phyloP scores from a whole-genome alignment of 2,329 filamentous ascomycete genomes.

The Nothomitra cinnamomea region DNA sequence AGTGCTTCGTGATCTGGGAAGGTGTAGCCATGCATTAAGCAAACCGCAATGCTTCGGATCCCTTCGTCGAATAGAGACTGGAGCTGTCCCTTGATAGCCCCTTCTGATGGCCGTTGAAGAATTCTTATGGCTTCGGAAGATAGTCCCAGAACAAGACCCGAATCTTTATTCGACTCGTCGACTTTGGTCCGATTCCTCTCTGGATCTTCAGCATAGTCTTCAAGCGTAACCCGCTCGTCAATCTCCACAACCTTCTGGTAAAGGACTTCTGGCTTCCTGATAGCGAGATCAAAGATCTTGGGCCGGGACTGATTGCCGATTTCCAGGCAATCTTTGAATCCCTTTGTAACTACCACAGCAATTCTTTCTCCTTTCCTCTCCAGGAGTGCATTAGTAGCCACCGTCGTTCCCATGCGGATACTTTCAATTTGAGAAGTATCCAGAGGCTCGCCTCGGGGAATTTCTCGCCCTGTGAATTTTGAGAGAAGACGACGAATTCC shows the following conservation, averaged over 20 bases:
- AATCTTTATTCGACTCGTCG: slow-evolving; percentile 21
- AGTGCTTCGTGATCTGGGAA: slow-evolving; percentile 73
- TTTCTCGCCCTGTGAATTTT: slow-evolving; percentile 55
- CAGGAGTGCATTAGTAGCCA: slow-evolving; percentile 80
- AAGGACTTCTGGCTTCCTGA: slow-evolving; percentile 70
- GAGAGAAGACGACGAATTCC: slow-evolving; percentile 76
- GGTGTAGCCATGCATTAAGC: slow-evolving; percentile 83
- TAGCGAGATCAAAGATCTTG: slow-evolving; percentile 80
- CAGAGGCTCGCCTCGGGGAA: slow-evolving; percentile 61
- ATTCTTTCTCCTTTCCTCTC: slow-evolving; percentile 84
- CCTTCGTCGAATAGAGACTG: slow-evolving; percentile 51
- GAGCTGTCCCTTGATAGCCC: slow-evolving; percentile 40
- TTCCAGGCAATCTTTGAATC: slow-evolving; percentile 71
- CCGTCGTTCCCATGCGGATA: slow-evolving; percentile 91
- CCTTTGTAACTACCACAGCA: slow-evolving; percentile 71
- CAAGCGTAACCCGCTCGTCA: slow-evolving; percentile 76
- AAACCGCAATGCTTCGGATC: slow-evolving; percentile 71
- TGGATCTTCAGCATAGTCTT: slow-evolving; percentile 85
- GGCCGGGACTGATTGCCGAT: slow-evolving; percentile 87
- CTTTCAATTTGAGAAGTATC: slow-evolving; percentile 75
- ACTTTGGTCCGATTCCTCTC: slow-evolving; percentile 40
- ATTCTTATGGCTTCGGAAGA: slow-evolving; percentile 62
- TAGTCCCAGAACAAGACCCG: slow-evolving; percentile 49
- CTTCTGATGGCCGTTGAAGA: slow-evolving; percentile 41
- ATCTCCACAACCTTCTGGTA: slow-evolving; percentile 79